phyloP scores from a whole-genome alignment of 352 stramenopile genomes.

The Pythium dissotocum region DNA sequence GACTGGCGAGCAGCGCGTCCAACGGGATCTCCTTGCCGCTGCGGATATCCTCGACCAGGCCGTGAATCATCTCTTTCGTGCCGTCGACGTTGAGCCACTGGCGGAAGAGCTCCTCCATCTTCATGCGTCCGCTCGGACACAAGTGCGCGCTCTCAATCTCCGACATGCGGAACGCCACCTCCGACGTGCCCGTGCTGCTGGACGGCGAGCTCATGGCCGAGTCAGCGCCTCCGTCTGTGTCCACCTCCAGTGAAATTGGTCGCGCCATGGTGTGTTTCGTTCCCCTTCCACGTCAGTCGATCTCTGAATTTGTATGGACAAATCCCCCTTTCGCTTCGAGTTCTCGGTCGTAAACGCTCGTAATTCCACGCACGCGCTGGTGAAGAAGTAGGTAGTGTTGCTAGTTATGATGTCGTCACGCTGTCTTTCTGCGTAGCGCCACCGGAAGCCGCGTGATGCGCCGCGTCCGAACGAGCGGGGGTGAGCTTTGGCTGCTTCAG shows the following conservation, averaged over 20 bases:
- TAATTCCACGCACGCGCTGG: not conserved
- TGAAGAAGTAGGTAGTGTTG: not conserved
- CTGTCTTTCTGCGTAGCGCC: not conserved
- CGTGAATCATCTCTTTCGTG: slow-evolving; percentile 86
- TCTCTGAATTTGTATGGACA: not conserved
- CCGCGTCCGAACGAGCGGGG: not conserved
- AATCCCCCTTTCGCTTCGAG: not conserved
- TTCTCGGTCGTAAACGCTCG: not conserved
- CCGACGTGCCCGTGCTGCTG: slow-evolving; percentile 38
- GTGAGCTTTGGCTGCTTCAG: slow-evolving; percentile 9
- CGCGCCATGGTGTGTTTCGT: slow-evolving; percentile 15
- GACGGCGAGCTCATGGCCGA: slow-evolving; percentile 61
- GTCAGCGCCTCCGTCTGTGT: slow-evolving; percentile 39
- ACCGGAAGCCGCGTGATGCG: not conserved
- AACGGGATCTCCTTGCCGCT: slow-evolving; percentile 66
- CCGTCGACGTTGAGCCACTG: slow-evolving; percentile 87
- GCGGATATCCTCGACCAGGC: slow-evolving; percentile 77
- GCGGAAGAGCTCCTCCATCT: slow-evolving; percentile 88
- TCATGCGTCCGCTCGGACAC: slow-evolving; percentile 77
- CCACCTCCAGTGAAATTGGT: slow-evolving; percentile 49
- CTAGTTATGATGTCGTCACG: not conserved
- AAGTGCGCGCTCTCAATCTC: slow-evolving; percentile 82
- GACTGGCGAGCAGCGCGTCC: slow-evolving; percentile 31
- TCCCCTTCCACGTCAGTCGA: not conserved
- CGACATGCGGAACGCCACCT: slow-evolving; percentile 62